Base-by-base conservation (phyloP, 2,329 filamentous ascomycete genomes). In the Colletotrichum lentis region DNA sequence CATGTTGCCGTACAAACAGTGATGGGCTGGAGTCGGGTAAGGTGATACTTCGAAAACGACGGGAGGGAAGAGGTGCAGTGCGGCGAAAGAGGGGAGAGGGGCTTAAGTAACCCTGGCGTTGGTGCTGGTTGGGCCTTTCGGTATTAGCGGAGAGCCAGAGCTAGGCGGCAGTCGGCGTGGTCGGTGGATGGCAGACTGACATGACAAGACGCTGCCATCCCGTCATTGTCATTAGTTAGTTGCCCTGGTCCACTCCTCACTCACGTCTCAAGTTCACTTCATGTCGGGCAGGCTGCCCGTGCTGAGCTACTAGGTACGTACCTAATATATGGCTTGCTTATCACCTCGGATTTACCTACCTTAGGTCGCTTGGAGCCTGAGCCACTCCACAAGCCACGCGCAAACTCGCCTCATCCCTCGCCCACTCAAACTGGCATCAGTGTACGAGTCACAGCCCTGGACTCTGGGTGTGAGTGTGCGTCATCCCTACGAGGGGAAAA, bases 1-100 rank as follows among this genome's bases (percentile, higher is more conserved):
- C 68, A 70, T 70, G 60, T 61, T 70, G 68, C 54, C 68, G 65
- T 65, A 20, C 55, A 52, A 69, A 65, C 64, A 62, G 53, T 58
- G 22, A 63, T 39, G 57, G 52, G 57, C 53, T 54, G 54, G 63
- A 65, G 54, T 59, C 31, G 43, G 52, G 49, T 58, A 47, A 31
- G 56, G 63, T 70, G 59, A 64, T 49, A 46, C 44, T 61, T 49
- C 18, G 46, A 44, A 50, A 41, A 16, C 49, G 50, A 47, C 39
- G 47, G 67, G 67, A 47, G 46, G n/a, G 52, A 35, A 56, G 56
- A 54, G 35, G 18, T 31, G 22, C 37, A 14, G 27, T 7, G 52
- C 49, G 41, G 47, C 39, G 53, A 67, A 56, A 44, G 66, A 69
- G 63, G 63, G 67, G 64, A 49, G 57, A 63, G 56, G 67, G 64